Base-by-base conservation (phyloP, 345 rosid species). In the Populus tremula region DNA sequence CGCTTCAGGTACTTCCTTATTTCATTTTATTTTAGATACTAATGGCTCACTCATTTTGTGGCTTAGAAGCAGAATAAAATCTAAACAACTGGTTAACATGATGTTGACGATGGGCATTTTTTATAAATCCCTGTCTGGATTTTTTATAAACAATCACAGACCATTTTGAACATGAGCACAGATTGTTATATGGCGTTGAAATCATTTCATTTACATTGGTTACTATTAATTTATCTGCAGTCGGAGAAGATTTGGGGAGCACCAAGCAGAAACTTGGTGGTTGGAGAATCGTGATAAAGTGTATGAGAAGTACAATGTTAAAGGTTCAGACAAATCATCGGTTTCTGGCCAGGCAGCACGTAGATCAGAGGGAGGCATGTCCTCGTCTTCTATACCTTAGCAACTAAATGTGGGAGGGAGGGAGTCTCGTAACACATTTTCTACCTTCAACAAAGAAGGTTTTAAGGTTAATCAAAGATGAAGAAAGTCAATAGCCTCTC, bases 221-320 rank as follows among this genome's bases (percentile, higher is more conserved):
- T 74, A n/a, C 8, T 65, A 16, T 10, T 61, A 31, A 53, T 70
- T 73, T 33, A 69, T 80, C 27, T 85, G 87, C 89, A 93, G 97
- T 81, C 97, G 97, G 76, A 87, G 94, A 88, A 92, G 94, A 86
- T 96, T 92, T 70, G 93, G 88, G 29, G 99, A 96, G 89, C 96
- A 96, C 69, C 97, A 96, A 80, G 99, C 98, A 12, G 94, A 93
- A 83, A 84, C 87, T 1, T 96, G 99, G 98, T 96, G 99, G 99
- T 90, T 95, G 16, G 98, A 96, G 87, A 96, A 96, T 73, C 97
- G 98, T 0, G 97, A 91, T 70, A 93, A 84, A 84, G 98, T 96
- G 69, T 92, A 92, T n/a, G 94, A 90, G 72, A 86, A 80, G 80
- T 92, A 93, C 83, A 92, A 92, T 69, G 94, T 96, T 38, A 89